Evolutionary conservation across 2,329 filamentous ascomycete genomes (phyloP).

Genomic region (Rugonectria rugulosa): DNA sequence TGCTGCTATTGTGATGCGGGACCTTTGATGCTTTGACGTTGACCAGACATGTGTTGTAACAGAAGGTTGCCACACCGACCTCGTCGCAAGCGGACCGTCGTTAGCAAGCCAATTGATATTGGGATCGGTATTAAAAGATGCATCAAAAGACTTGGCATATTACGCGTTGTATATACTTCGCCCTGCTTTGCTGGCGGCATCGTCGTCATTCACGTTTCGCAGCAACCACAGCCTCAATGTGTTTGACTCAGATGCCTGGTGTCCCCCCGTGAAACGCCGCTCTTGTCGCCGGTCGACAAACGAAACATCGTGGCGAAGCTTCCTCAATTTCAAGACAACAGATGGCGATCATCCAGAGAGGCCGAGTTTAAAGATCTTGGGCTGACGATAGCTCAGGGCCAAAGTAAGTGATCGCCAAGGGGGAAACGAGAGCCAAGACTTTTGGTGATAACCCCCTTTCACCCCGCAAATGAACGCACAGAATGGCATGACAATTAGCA

Average conservation of each 20-base stretch:
- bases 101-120: slow-evolving; percentile 5
- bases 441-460: neutral
- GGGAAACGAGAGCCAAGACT: slow-evolving; percentile 13
- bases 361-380: neutral
- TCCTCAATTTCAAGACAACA: slow-evolving; percentile 12
- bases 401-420: slow-evolving; percentile 8
- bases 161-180: slow-evolving; percentile 21
- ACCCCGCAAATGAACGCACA: neutral
- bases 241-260: slow-evolving; percentile 1
- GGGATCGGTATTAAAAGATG: slow-evolving; percentile 22
- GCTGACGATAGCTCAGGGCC: slow-evolving; percentile 7
- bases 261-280: slow-evolving; percentile 6
- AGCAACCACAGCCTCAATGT: slow-evolving; percentile 25
- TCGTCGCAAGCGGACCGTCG: neutral
- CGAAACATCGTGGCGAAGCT: neutral
- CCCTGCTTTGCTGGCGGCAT: slow-evolving; percentile 15
- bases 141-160: slow-evolving; percentile 19
- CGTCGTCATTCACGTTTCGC: slow-evolving; percentile 23
- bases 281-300: slow-evolving; percentile 7
- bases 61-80: slow-evolving; percentile 9
- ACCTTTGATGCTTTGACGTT: slow-evolving; percentile 2
- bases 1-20: neutral
- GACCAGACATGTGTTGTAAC: neutral
- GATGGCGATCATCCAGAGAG: slow-evolving; percentile 1
- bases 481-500: neutral